Conservation (phyloP, 371 early-diverging fungal species). For the Mortierella sp. region DNA sequence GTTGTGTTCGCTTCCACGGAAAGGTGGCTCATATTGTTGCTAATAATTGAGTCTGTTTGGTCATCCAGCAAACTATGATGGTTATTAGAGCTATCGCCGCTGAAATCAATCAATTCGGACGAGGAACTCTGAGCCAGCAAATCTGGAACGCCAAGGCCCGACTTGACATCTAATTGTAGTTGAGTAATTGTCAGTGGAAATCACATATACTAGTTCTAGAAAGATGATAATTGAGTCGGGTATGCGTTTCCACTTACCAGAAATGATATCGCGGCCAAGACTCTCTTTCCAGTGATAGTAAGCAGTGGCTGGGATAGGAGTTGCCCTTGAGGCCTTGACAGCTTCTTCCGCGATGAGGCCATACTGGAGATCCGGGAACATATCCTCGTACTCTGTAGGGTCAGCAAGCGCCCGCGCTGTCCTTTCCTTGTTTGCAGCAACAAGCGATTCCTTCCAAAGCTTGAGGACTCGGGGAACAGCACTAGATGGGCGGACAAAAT, state of each 20-base stretch:
- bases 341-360: conserved; percentile 66
- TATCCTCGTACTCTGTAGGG: conserved; percentile 84
- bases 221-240: background rate
- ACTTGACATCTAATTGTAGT: conserved; percentile 28
- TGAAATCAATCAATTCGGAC: conserved; percentile 14
- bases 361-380: conserved; percentile 84
- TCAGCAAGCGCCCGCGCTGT: conserved; percentile 91
- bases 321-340: conserved; percentile 52
- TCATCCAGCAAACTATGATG: conserved; percentile 30
- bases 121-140: conserved; percentile 2
- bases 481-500: conserved; percentile 33
- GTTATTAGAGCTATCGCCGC: conserved; percentile 19
- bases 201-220: background rate
- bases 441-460: conserved; percentile 85
- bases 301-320: conserved; percentile 58
- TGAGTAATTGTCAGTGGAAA: background rate
- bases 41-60: conserved; percentile 38
- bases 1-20: conserved; percentile 81
- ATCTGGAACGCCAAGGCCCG: conserved; percentile 27
- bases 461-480: conserved; percentile 79
- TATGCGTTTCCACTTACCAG: conserved; percentile 39
- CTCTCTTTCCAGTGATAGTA: conserved; percentile 70
- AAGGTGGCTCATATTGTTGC: conserved; percentile 69
- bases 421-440: conserved; percentile 78
- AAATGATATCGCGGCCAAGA: conserved; percentile 66